phyloP scores from a whole-genome alignment of 2,329 filamentous ascomycete genomes.

The Truncatella angustata region DNA sequence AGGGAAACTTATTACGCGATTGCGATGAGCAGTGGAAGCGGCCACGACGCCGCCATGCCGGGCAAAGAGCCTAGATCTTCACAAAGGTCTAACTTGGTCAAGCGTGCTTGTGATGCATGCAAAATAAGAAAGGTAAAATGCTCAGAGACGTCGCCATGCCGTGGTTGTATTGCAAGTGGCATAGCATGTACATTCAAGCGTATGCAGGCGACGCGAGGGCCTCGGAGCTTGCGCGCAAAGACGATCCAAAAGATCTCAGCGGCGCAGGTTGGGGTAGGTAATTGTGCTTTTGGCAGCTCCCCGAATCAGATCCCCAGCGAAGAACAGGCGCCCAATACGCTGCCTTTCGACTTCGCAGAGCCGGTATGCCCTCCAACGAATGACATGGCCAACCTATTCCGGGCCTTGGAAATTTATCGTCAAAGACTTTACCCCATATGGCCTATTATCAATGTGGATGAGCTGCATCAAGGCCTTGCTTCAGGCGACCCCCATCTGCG shows the following conservation, averaged over 20 bases:
- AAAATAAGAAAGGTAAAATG: conserved; percentile 53
- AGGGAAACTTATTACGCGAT: no score
- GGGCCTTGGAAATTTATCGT: conserved; percentile 42
- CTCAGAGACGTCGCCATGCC: conserved; percentile 44
- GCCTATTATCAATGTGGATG: conserved; percentile 46
- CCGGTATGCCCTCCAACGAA: not conserved
- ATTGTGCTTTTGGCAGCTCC: not conserved
- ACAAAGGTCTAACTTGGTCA: conserved; percentile 12
- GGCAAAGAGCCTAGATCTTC: conserved; percentile 8
- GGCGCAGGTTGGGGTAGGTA: conserved; percentile 19
- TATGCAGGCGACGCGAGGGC: conserved; percentile 41
- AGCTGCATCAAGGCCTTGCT: conserved; percentile 36
- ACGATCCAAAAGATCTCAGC: conserved; percentile 41
- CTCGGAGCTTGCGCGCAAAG: conserved; percentile 42
- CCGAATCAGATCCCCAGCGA: not conserved
- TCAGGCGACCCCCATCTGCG: conserved; percentile 26
- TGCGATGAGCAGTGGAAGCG: not conserved
- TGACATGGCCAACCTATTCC: conserved; percentile 17
- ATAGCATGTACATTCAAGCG: conserved; percentile 51
- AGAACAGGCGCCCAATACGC: not conserved
- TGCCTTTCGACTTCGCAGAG: not conserved
- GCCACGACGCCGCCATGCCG: conserved; percentile 1
- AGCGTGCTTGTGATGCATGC: conserved; percentile 39
- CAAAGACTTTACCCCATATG: conserved; percentile 51
- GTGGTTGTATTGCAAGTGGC: conserved; percentile 40